Base-by-base conservation (phyloP, 148 eudicot species). In the Silene latifolia region DNA sequence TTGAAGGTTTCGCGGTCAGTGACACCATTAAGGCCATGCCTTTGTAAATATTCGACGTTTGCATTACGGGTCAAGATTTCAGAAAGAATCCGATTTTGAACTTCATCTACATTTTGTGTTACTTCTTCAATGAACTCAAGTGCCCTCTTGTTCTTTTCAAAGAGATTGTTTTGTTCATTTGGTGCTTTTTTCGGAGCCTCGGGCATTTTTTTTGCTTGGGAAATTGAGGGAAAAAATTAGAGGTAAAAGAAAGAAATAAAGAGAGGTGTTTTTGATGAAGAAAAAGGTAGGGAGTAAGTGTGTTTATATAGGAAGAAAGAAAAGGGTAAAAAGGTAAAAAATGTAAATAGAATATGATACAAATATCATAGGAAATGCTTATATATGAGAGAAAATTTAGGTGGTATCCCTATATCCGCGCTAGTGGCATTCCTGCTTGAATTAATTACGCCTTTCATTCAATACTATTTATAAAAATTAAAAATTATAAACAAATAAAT, bases 61-160 rank as follows among this genome's bases (percentile, higher is more conserved):
- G 88, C 77, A 69, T 84, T 89, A 60, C 84, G 78, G 11, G 88
- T 77, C 20, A 89, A 81, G 80, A 89, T 89, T 69, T 89, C 91
- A 60, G 76, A 35, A 19, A 89, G 79, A 14, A 89, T 89, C 0
- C 75, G 78, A 20, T 80, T 72, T 32, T 89, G 93, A 8, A 88
- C 85, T 23, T 81, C 80, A 70, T 86, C 88, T 51, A 87, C 84
- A 71, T 87, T 80, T 11, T 63, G 5, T 2, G 93, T 89, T 1
- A 86, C 91, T 9, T 89, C 88, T 42, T 89, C 91, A 12, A 89
- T 86, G 80, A 84, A 87, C 48, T 87, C 73, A n/a, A 89, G 85
- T 8, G 77, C 42, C 57, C 69, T 87, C 58, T 74, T 80, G 87
- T 89, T 87, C 69, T 66, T 81, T 25, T 86, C 89, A 1, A 51